A percentile compares a stretch with the other conserved stretches of the same genome.
Evolutionary conservation across 306 rosid genomes (phyloP).

Genomic region (Castanea crenata): DNA sequence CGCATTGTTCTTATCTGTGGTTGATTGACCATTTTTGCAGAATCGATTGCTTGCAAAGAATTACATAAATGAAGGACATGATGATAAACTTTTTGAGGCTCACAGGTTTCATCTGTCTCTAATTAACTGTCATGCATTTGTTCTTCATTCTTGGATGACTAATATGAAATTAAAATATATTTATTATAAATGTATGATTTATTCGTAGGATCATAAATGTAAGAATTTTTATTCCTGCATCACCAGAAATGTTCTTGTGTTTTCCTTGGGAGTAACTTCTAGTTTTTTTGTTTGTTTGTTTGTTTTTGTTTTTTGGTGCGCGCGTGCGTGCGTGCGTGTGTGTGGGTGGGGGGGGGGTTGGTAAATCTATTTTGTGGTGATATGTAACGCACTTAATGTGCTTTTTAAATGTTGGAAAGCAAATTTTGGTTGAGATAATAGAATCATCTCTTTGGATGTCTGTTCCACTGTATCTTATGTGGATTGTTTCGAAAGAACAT

Average conservation of each 20-base stretch:
- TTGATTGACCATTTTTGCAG: slow-evolving; percentile 39
- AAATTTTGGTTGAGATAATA: too few species aligned
- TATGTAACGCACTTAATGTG: too few species aligned
- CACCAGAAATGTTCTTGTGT: background rate
- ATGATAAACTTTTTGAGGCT: slow-evolving; percentile 81
- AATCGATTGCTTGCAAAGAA: slow-evolving; percentile 94
- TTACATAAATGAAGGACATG: slow-evolving; percentile 82
- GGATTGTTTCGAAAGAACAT: too few species aligned
- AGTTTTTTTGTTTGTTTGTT: too few species aligned
- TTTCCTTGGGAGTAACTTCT: background rate
- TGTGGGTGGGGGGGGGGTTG: too few species aligned
- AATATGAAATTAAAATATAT: background rate
- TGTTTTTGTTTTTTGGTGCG: too few species aligned
- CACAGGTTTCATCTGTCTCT: slow-evolving; percentile 63
- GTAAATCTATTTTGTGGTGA: too few species aligned
- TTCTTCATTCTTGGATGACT: background rate
- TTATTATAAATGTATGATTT: background rate
- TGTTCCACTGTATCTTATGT: too few species aligned
- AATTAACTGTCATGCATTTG: slow-evolving; percentile 17
- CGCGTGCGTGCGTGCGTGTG: too few species aligned
- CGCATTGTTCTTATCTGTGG: slow-evolving; percentile 9
- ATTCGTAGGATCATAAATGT: background rate
- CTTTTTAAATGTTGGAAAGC: too few species aligned
- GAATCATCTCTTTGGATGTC: too few species aligned
- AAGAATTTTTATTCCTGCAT: background rate